phyloP scores from a whole-genome alignment of 495 filamentous ascomycete species.

The Peziza echinospora region DNA sequence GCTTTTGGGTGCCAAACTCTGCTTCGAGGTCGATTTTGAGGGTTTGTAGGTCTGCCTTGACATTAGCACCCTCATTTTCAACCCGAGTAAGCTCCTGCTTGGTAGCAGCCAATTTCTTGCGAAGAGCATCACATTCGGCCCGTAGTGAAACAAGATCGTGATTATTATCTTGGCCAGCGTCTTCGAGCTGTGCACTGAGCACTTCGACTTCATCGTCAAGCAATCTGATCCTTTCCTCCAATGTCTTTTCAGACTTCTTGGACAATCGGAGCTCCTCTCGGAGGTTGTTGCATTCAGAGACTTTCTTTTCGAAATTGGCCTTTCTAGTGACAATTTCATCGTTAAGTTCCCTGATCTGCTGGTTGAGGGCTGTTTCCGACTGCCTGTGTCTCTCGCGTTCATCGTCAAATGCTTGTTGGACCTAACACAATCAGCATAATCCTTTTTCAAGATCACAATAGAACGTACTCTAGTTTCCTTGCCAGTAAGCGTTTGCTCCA shows the following conservation, averaged over 20 bases:
- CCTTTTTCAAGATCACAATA: background rate
- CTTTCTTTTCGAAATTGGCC: constrained; percentile 30
- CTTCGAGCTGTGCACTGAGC: constrained; percentile 49
- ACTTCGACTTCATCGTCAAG: constrained; percentile 65
- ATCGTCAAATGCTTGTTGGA: constrained; percentile 35
- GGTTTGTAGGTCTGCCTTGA: constrained; percentile 31
- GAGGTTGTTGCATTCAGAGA: constrained; percentile 35
- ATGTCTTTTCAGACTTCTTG: constrained; percentile 37
- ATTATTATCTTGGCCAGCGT: constrained; percentile 45
- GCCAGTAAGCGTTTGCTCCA: constrained; percentile 32
- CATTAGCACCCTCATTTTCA: constrained; percentile 27
- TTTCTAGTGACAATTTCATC: constrained; percentile 34
- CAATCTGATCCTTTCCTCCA: constrained; percentile 47
- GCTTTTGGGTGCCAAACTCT: constrained; percentile 19
- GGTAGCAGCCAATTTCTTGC: constrained; percentile 26
- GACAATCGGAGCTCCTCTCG: constrained; percentile 48
- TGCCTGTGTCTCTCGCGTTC: constrained; percentile 35
- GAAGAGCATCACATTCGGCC: constrained; percentile 29
- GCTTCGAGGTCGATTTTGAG: constrained; percentile 32
- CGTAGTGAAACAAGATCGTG: constrained; percentile 28
- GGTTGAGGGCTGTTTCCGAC: constrained; percentile 32
- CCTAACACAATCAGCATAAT: too few relatives aligned
- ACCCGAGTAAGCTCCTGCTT: constrained; percentile 24
- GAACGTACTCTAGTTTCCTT: constrained; percentile 27
- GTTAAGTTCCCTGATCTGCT: constrained; percentile 36